phyloP scores from a whole-genome alignment of 139 green algal genomes.

The Chlorella sp. region DNA sequence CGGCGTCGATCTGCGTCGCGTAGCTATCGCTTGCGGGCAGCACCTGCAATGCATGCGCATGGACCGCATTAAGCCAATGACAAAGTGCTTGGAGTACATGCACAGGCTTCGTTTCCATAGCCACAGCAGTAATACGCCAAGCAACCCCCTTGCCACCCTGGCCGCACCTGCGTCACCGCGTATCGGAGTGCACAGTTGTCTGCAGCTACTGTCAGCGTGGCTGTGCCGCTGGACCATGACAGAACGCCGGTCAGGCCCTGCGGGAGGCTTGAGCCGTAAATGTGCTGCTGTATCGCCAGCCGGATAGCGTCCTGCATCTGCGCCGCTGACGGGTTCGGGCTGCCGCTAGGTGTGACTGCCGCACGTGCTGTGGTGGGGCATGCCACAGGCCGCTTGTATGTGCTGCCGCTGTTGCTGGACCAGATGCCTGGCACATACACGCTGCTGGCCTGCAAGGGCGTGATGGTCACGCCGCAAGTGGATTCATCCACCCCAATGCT shows the following conservation, averaged over 20 bases:
- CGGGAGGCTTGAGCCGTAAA: not conserved
- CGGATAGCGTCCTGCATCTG: not conserved
- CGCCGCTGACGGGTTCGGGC: not conserved
- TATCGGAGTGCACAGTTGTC: slow-evolving; percentile 9
- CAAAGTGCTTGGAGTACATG: too few relatives aligned
- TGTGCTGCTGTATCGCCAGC: slow-evolving; percentile 4
- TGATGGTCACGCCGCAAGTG: not conserved
- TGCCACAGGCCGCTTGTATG: not conserved
- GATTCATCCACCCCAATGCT: not conserved
- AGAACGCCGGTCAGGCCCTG: not conserved
- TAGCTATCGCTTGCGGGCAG: not conserved
- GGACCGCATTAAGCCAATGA: too few relatives aligned
- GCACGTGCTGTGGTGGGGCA: not conserved
- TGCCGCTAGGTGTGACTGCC: not conserved
- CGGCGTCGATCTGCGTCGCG: not conserved
- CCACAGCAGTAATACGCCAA: too few relatives aligned
- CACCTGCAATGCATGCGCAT: too few relatives aligned
- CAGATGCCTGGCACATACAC: slow-evolving; percentile 13
- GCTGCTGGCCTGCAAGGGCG: not conserved
- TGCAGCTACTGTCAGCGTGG: not conserved
- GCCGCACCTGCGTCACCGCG: slow-evolving; percentile 6
- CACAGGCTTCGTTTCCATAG: too few relatives aligned
- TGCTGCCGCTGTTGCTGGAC: slow-evolving; percentile 16
- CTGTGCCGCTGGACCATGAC: slow-evolving; percentile 1
- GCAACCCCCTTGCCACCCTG: too few relatives aligned